Conservation (phyloP, 495 filamentous ascomycete genomes). For the Pyronema domesticum region DNA sequence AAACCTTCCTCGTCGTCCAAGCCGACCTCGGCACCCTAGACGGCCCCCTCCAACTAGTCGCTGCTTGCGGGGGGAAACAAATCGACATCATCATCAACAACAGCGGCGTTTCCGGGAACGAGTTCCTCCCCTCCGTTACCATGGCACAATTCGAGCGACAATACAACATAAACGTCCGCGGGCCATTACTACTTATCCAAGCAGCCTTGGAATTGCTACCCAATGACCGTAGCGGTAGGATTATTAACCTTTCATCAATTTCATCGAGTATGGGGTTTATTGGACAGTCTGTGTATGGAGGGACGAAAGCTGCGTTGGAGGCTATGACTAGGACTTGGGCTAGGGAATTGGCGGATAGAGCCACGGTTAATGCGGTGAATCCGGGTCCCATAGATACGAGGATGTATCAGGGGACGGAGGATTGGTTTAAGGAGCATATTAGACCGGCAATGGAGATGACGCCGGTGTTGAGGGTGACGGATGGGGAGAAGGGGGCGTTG, state of each 20-base stretch:
- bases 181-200: conserved; percentile 63
- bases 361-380: conserved; percentile 76
- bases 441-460: conserved; percentile 46
- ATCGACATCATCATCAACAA: conserved; percentile 87
- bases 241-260: conserved; percentile 63
- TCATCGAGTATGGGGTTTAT: conserved; percentile 49
- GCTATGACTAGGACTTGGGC: conserved; percentile 87
- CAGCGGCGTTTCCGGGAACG: conserved; percentile 51
- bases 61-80: conserved; percentile 20
- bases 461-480: conserved; percentile 37
- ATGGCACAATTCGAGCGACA: conserved; percentile 46
- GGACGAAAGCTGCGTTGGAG: conserved; percentile 77
- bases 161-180: conserved; percentile 68
- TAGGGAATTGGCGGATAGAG: conserved; percentile 56
- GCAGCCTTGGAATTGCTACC: conserved; percentile 54
- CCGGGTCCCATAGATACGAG: conserved; percentile 74
- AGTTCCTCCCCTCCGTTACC: conserved; percentile 38
- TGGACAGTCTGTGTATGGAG: conserved; percentile 63
- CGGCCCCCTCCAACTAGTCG: conserved; percentile 29
- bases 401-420: conserved; percentile 32
- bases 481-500: conserved; percentile 37
- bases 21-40: conserved; percentile 27
- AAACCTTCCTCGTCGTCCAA: conserved; percentile 12
- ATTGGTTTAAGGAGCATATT: conserved; percentile 36
- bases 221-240: conserved; percentile 51